Evolutionary conservation across 768 basidiomycete species (phyloP).

Genomic region (Rhodocollybia butyracea): DNA sequence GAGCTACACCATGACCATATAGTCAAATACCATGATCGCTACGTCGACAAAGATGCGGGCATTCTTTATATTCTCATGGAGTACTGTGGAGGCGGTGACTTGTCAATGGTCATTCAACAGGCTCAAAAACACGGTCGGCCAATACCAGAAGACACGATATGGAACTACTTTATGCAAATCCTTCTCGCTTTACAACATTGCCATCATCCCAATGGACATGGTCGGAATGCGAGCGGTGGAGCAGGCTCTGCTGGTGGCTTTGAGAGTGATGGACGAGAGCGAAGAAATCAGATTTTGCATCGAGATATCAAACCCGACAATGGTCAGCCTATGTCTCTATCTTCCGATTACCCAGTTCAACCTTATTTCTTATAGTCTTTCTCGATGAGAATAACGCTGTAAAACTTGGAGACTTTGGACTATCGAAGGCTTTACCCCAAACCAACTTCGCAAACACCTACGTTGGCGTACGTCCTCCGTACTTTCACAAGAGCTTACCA

Average conservation of each 20-base stretch:
- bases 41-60: constrained; percentile 85
- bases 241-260: constrained; percentile 23
- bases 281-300: constrained; percentile 80
- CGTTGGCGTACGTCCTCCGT: constrained; percentile 77
- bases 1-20: constrained; percentile 95
- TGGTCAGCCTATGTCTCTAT: constrained; percentile 45
- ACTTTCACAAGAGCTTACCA: background rate
- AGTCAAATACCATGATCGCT: constrained; percentile 90
- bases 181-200: constrained; percentile 88
- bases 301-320: constrained; percentile 98
- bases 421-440: constrained; percentile 87
- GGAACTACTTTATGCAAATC: constrained; percentile 95
- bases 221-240: constrained; percentile 41
- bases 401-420: constrained; percentile 95
- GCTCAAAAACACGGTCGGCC: constrained; percentile 63
- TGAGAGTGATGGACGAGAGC: constrained; percentile 44
- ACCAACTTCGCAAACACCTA: constrained; percentile 94
- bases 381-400: constrained; percentile 81
- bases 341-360: background rate
- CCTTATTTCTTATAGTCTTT: constrained; percentile 58
- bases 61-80: constrained; percentile 99
- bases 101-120: constrained; percentile 83
- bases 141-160: constrained; percentile 89
- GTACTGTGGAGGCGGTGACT: constrained; percentile 96
- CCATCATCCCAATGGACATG: constrained; percentile 73